Conservation (phyloP, 2,329 filamentous ascomycete genomes). For the Pseudocercospora vitis region DNA sequence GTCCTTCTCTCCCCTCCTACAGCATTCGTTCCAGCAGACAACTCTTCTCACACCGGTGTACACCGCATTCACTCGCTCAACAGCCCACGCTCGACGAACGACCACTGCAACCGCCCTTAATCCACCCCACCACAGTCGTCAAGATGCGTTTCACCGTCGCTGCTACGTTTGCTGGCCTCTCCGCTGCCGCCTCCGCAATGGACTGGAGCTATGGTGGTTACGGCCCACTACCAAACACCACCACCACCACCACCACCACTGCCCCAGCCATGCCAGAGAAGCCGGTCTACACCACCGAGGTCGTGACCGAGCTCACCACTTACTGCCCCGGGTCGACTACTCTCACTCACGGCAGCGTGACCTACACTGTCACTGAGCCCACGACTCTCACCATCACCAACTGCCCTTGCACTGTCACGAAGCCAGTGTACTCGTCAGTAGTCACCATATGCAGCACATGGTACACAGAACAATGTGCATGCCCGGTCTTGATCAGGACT, state of each 20-base stretch:
- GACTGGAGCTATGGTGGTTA: slow-evolving; percentile 7
- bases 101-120: slow-evolving; percentile 7
- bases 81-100: slow-evolving; percentile 18
- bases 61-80: slow-evolving; percentile 24
- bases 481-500: not conserved
- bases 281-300: slow-evolving; percentile 25
- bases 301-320: slow-evolving; percentile 24
- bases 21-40: slow-evolving; percentile 20
- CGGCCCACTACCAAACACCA: not conserved
- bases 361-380: slow-evolving; percentile 28
- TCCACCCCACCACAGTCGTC: slow-evolving; percentile 11
- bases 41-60: slow-evolving; percentile 14
- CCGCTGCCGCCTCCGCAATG: slow-evolving; percentile 20
- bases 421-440: slow-evolving; percentile 29
- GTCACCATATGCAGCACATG: slow-evolving; percentile 27
- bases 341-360: slow-evolving; percentile 24
- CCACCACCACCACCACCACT: slow-evolving; percentile 12
- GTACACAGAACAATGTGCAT: slow-evolving; percentile 20
- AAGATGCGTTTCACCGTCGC: slow-evolving; percentile 28
- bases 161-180: slow-evolving; percentile 22
- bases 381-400: slow-evolving; percentile 30
- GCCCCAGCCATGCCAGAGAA: slow-evolving; percentile 7
- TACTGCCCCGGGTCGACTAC: slow-evolving; percentile 27
- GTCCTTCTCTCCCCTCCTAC: slow-evolving; percentile 5
- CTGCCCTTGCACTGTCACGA: slow-evolving; percentile 30